phyloP scores from a whole-genome alignment of 2,329 filamentous ascomycete genomes.

The Xylariaceae sp. region DNA sequence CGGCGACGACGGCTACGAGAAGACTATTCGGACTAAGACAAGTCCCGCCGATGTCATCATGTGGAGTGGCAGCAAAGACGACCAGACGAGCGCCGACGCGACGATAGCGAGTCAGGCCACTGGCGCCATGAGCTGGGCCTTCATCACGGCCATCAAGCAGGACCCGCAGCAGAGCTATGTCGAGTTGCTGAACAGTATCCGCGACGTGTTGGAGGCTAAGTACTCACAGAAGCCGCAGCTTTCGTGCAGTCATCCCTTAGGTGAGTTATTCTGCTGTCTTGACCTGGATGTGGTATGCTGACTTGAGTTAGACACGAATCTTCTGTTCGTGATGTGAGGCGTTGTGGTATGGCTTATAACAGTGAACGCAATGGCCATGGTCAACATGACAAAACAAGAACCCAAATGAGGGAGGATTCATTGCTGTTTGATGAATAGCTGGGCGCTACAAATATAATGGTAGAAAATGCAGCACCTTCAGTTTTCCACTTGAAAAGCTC shows the following conservation, averaged over 20 bases:
- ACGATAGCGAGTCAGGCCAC: conserved; percentile 86
- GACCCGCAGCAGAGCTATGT: conserved; percentile 98
- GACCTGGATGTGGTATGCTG: conserved; percentile 7
- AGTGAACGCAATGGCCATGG: no score
- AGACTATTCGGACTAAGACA: conserved; percentile 82
- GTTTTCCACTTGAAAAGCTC: no score
- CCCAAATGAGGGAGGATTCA: no score
- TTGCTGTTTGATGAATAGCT: no score
- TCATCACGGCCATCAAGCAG: conserved; percentile 88
- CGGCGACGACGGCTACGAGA: conserved; percentile 77
- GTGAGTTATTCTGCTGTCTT: conserved; percentile 49
- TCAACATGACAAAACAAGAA: no score
- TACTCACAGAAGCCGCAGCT: conserved; percentile 95
- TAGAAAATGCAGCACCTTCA: no score
- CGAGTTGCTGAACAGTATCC: conserved; percentile 91
- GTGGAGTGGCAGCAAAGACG: conserved; percentile 96
- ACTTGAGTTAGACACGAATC: conserved; percentile 49
- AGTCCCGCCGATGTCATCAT: conserved; percentile 94
- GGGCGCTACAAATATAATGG: no score
- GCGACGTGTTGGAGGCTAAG: conserved; percentile 81
- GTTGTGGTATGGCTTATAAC: no score
- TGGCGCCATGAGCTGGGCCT: conserved; percentile 97
- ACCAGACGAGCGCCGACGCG: conserved; percentile 94
- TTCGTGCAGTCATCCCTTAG: conserved; percentile 92
- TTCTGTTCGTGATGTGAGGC: conserved; percentile 56